Evolutionary conservation across 495 filamentous ascomycete genomes (phyloP).

Genomic region (Pyrenula massariospora): DNA sequence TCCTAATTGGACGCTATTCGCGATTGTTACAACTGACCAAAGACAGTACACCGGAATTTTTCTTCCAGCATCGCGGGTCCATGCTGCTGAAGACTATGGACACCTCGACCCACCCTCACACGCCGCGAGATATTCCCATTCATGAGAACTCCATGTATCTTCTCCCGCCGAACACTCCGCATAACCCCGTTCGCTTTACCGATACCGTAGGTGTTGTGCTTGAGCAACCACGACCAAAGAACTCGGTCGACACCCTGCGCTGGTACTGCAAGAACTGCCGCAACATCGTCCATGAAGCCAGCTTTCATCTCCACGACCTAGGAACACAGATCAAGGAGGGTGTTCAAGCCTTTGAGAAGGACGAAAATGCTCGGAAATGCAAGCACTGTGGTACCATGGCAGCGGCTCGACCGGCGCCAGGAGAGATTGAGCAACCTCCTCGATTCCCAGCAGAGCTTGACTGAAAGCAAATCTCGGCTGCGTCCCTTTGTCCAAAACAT

Average conservation of each 20-base stretch:
- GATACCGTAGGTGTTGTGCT: conserved; percentile 75
- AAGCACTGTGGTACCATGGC: conserved; percentile 67
- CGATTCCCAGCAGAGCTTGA: conserved; percentile 10
- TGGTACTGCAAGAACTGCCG: conserved; percentile 68
- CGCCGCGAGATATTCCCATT: conserved; percentile 77
- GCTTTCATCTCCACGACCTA: conserved; percentile 81
- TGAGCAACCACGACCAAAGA: conserved; percentile 68
- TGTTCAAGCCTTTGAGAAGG: conserved; percentile 68
- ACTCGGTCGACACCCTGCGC: conserved; percentile 63
- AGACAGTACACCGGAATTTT: conserved; percentile 91
- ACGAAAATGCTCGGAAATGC: conserved; percentile 64
- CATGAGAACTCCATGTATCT: conserved; percentile 92
- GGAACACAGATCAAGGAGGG: conserved; percentile 97
- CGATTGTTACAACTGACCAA: no score
- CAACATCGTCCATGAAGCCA: conserved; percentile 70
- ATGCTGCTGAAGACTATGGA: conserved; percentile 92
- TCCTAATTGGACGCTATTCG: no score
- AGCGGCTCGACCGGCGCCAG: conserved; percentile 27
- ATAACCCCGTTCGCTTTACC: conserved; percentile 61
- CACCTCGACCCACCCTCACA: conserved; percentile 32
- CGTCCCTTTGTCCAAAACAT: no score
- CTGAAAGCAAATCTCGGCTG: background rate
- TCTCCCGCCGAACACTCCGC: conserved; percentile 80
- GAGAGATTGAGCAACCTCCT: conserved; percentile 31
- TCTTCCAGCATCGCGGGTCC: conserved; percentile 86